Evolutionary conservation across 2,329 filamentous ascomycete species (phyloP).

Genomic region (Calonectria naviculata): DNA sequence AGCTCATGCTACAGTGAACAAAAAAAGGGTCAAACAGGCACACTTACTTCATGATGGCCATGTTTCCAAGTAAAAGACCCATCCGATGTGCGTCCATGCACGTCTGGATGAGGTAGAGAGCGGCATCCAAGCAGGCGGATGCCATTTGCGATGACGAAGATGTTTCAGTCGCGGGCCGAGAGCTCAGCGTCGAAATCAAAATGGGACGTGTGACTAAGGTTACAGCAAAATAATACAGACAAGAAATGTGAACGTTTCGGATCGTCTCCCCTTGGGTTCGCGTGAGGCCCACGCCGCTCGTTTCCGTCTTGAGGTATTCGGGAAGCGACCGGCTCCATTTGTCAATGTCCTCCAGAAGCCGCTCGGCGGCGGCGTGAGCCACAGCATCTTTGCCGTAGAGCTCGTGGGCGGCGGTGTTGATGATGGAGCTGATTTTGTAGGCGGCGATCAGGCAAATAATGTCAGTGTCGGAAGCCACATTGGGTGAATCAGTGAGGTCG

Average conservation of each 20-base stretch:
- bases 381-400: slow-evolving; percentile 52
- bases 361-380: slow-evolving; percentile 49
- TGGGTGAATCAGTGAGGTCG: slow-evolving; percentile 24
- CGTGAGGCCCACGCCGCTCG: neutral
- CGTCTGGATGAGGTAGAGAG: slow-evolving; percentile 65
- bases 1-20: neutral
- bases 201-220: slow-evolving; percentile 67
- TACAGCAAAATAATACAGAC: slow-evolving; percentile 68
- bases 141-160: slow-evolving; percentile 52
- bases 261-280: slow-evolving; percentile 49
- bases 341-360: slow-evolving; percentile 54
- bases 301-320: slow-evolving; percentile 38
- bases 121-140: slow-evolving; percentile 65
- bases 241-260: slow-evolving; percentile 65
- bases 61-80: slow-evolving; percentile 60
- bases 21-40: neutral
- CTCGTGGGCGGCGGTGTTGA: slow-evolving; percentile 55
- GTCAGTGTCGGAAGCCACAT: slow-evolving; percentile 24
- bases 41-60: slow-evolving; percentile 69
- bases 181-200: slow-evolving; percentile 60
- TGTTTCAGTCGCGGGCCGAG: slow-evolving; percentile 42
- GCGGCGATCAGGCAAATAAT: slow-evolving; percentile 51
- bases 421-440: slow-evolving; percentile 54
- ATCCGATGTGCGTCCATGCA: slow-evolving; percentile 60
- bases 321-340: slow-evolving; percentile 59